phyloP scores from a whole-genome alignment of 1,284 basidiomycete species.

The Puccinia hordei region DNA sequence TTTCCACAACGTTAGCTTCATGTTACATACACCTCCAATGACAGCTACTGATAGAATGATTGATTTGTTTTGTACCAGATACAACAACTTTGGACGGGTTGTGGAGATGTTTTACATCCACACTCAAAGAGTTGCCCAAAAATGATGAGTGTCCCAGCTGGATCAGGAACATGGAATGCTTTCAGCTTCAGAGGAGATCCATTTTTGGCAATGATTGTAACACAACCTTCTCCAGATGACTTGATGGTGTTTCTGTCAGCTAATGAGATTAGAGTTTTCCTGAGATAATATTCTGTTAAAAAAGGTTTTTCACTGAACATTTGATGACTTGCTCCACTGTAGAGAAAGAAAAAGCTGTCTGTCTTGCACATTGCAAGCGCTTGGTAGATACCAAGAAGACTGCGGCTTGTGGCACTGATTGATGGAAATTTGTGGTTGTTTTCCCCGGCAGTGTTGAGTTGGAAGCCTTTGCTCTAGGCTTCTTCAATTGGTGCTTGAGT shows the following conservation, averaged over 20 bases:
- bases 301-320: not conserved
- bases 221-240: too few species aligned
- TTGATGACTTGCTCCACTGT: constrained; percentile 2
- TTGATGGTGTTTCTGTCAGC: not conserved
- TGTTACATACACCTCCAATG: not conserved
- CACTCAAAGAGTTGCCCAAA: not conserved
- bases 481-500: not conserved
- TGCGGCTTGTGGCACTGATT: not conserved
- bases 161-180: not conserved
- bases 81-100: not conserved
- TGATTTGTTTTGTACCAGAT: not conserved
- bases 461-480: not conserved
- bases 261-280: not conserved
- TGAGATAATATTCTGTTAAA: not conserved
- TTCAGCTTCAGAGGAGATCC: not conserved
- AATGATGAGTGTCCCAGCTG: not conserved
- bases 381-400: not conserved
- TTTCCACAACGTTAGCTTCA: too few species aligned
- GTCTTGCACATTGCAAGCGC: not conserved
- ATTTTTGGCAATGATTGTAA: not conserved
- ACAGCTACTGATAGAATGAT: not conserved
- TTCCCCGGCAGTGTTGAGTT: not conserved
- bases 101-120: not conserved
- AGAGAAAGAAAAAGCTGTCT: not conserved
- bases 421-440: not conserved